Conservation (phyloP, 2,329 filamentous ascomycete genomes). For the Botrytis cinerea region DNA sequence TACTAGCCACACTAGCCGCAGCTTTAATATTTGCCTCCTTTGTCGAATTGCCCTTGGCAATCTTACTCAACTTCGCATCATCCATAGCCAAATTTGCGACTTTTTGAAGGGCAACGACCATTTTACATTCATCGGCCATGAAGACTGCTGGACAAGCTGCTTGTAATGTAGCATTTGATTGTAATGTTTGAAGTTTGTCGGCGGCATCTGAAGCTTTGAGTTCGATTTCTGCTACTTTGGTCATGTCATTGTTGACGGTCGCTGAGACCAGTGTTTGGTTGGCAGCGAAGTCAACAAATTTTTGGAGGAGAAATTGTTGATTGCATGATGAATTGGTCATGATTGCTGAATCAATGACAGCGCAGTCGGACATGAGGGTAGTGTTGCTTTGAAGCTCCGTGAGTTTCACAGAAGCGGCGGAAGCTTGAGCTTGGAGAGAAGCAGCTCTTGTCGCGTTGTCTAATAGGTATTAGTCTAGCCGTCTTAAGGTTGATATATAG, state of each 20-base stretch:
- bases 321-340: conserved; percentile 27
- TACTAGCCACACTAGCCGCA: conserved; percentile 41
- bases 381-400: conserved; percentile 42
- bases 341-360: conserved; percentile 39
- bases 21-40: conserved; percentile 44
- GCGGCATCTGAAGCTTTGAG: conserved; percentile 25
- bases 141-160: conserved; percentile 26
- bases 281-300: conserved; percentile 29
- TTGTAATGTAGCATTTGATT: conserved; percentile 30
- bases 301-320: conserved; percentile 27
- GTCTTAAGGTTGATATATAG: not conserved
- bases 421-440: conserved; percentile 45
- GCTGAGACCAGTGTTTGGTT: conserved; percentile 26
- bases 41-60: conserved; percentile 44
- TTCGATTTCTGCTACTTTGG: conserved; percentile 25
- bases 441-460: conserved; percentile 44
- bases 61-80: conserved; percentile 41
- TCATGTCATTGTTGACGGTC: conserved; percentile 27
- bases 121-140: conserved; percentile 19
- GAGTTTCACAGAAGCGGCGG: conserved; percentile 40
- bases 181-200: conserved; percentile 23
- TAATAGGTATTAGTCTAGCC: not conserved
- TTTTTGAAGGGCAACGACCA: conserved; percentile 11
- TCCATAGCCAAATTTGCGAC: conserved; percentile 43
- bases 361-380: conserved; percentile 43